phyloP scores from a whole-genome alignment of 2,329 filamentous ascomycete genomes.

The Penicillium sp. region DNA sequence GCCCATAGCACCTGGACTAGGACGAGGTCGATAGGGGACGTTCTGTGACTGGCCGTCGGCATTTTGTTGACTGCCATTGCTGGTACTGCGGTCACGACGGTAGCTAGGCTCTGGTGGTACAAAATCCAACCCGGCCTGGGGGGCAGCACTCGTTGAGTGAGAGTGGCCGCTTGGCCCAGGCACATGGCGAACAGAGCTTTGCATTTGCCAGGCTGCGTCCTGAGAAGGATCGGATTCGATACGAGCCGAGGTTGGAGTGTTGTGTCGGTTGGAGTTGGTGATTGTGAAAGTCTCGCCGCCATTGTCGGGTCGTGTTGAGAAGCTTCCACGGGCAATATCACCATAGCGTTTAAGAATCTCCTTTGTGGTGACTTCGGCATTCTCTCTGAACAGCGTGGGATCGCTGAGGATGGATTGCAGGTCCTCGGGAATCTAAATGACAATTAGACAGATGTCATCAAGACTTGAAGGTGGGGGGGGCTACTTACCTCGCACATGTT shows the following conservation, averaged over 20 bases:
- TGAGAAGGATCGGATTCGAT: conserved; percentile 86
- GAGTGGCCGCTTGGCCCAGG: conserved; percentile 43
- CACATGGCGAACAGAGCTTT: conserved; percentile 79
- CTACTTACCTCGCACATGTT: conserved; percentile 89
- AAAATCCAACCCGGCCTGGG: conserved; percentile 27
- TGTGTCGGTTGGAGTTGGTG: conserved; percentile 41
- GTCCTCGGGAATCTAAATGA: conserved; percentile 80
- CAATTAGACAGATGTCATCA: conserved; percentile 3
- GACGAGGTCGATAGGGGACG: conserved; percentile 38
- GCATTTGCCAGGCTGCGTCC: conserved; percentile 71
- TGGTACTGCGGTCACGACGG: conserved; percentile 37
- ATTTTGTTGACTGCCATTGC: conserved; percentile 35
- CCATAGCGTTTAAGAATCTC: conserved; percentile 94
- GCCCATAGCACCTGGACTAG: conserved; percentile 40
- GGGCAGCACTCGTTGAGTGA: conserved; percentile 30
- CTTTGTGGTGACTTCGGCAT: conserved; percentile 88
- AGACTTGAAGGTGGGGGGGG: background rate
- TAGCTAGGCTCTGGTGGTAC: conserved; percentile 26
- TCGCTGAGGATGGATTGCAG: conserved; percentile 84
- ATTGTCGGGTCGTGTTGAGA: conserved; percentile 54
- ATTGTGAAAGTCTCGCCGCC: conserved; percentile 55
- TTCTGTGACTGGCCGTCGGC: conserved; percentile 34
- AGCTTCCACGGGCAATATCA: conserved; percentile 70
- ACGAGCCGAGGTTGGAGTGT: conserved; percentile 55
- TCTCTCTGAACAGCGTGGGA: conserved; percentile 75